Evolutionary conservation across 441 rosid species (phyloP).

Genomic region (Jatropha podagrica): DNA sequence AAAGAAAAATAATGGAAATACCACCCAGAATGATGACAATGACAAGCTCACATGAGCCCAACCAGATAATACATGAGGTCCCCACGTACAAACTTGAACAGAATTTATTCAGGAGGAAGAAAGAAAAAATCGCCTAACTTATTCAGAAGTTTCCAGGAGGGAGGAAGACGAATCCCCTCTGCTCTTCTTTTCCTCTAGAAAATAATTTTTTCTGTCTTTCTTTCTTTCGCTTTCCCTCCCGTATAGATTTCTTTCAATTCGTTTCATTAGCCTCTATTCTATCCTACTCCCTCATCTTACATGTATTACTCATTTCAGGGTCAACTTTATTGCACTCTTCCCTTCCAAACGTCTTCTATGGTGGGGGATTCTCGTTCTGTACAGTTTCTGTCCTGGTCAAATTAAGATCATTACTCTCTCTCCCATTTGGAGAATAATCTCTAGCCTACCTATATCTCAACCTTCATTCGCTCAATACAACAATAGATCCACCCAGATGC

Average conservation of each 20-base stretch:
- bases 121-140: conserved; percentile 19
- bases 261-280: too few relatives aligned
- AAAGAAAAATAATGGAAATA: conserved; percentile 16
- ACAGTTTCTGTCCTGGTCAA: too few relatives aligned
- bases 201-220: not conserved
- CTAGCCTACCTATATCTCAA: too few relatives aligned
- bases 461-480: too few relatives aligned
- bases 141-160: conserved; percentile 31
- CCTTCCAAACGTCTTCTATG: not conserved
- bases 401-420: too few relatives aligned
- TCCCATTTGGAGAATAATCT: too few relatives aligned
- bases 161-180: not conserved
- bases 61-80: conserved; percentile 46
- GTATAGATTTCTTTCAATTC: too few relatives aligned
- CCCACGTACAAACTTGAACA: conserved; percentile 28
- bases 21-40: conserved; percentile 39
- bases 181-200: not conserved
- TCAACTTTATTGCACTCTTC: conserved; percentile 8
- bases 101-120: conserved; percentile 2
- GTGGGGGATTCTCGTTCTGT: too few relatives aligned
- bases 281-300: too few relatives aligned
- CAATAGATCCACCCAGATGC: too few relatives aligned
- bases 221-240: not conserved
- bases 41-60: conserved; percentile 53
- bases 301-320: not conserved